Evolutionary conservation across 192 early-diverging fungal species (phyloP), one percentile per base, ranked within the genome.

Genomic region (Linnemannia exigua): DNA sequence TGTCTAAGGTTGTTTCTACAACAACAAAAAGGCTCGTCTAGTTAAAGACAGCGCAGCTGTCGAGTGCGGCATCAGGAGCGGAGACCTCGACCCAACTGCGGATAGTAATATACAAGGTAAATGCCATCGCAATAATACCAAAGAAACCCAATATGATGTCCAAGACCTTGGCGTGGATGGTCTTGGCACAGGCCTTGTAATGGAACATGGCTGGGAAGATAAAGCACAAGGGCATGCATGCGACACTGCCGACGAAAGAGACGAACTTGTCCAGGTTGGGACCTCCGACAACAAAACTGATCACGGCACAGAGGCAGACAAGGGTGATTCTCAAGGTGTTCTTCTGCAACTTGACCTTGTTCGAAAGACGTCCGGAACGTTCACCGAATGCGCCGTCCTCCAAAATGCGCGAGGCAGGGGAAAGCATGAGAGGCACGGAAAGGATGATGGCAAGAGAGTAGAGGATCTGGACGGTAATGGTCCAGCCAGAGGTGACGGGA

Each of bases 161-260:
- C 67, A 90, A 87, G 7, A 88, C 80, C 73, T 89, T 89, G 71
- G 77, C 80, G 41, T 84, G 70, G 67, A 88, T 86, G 11, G 92
- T 91, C 48, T 82, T 75, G 28, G 93, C 92, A 17, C 93, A 86
- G 12, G 89, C 91, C 75, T 90, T 89, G 79, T 90, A 92, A 86
- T 98, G 96, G 88, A 98, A 95, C 80, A 97, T 86, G 58, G 94
- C 90, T 16, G 97, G 97, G 89, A 96, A 98, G 69, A 97, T 93
- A 70, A 97, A 97, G 75, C 92, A 93, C 70, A 95, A 84, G 35
- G 94, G 94, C 50, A 92, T 89, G 69, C 91, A 95, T 1, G 95
- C 93, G 61, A 96, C 91, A 72, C 93, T 94, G 3, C 97, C 96
- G 46, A 98, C 93, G 35, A 98, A 91, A 20, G 94, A 93, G 36